Conservation (phyloP, 1,139 yeast species). For the Eremothecium coryli region DNA sequence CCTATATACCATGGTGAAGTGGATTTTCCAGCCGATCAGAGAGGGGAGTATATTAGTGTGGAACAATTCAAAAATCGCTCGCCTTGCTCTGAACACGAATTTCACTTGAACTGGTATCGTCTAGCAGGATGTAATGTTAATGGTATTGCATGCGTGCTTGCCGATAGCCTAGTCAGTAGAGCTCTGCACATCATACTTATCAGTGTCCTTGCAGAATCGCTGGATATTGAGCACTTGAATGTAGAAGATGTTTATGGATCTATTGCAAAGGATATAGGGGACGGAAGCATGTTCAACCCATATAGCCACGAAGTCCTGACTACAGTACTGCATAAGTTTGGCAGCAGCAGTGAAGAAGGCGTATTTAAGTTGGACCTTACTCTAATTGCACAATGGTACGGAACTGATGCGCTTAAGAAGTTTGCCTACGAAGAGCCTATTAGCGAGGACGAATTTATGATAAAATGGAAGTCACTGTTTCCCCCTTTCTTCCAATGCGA, state of each 20-base stretch:
- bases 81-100: conserved; percentile 51
- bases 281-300: conserved; percentile 19
- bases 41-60: conserved; percentile 26
- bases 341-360: conserved; percentile 17
- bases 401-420: conserved; percentile 41
- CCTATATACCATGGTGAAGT: conserved; percentile 42
- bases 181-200: conserved; percentile 41
- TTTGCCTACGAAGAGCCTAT: conserved; percentile 29
- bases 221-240: conserved; percentile 31
- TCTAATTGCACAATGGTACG: conserved; percentile 50
- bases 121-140: conserved; percentile 49
- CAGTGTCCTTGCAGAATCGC: conserved; percentile 39
- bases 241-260: conserved; percentile 22
- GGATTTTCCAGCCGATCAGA: conserved; percentile 11
- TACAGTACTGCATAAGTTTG: conserved; percentile 43
- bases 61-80: conserved; percentile 38
- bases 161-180: conserved; percentile 32
- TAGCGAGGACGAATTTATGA: conserved; percentile 42
- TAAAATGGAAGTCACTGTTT: conserved; percentile 54
- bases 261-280: conserved; percentile 24
- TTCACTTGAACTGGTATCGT: conserved; percentile 42
- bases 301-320: conserved; percentile 34
- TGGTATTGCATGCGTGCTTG: conserved; percentile 34
- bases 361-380: conserved; percentile 34
- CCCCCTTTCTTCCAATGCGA: conserved; percentile 58